Evolutionary conservation across 1,284 basidiomycete genomes (phyloP).

Genomic region (Puccinia brachypodii): DNA sequence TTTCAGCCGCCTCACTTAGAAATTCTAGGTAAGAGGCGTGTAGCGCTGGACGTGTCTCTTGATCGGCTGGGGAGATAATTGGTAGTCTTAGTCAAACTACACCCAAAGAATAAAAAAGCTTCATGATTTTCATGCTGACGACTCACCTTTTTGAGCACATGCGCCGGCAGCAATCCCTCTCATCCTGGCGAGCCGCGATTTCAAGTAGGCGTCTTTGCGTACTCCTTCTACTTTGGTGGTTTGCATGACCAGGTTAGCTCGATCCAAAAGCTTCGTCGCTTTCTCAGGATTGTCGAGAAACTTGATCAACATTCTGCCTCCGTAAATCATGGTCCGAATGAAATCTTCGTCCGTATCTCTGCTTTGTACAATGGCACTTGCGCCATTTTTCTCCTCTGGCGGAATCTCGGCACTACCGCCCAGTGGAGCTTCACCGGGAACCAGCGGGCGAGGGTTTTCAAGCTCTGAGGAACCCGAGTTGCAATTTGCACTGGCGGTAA

Average conservation of each 20-base stretch:
- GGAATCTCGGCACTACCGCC: not conserved
- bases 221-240: slow-evolving; percentile 22
- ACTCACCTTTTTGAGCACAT: slow-evolving; percentile 62
- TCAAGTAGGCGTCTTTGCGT: slow-evolving; percentile 35
- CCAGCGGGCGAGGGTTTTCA: slow-evolving; percentile 57
- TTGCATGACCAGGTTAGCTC: slow-evolving; percentile 25
- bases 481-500: slow-evolving; percentile 53
- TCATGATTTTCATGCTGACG: not conserved
- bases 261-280: slow-evolving; percentile 47
- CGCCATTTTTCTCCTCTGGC: not conserved
- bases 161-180: slow-evolving; percentile 56
- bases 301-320: slow-evolving; percentile 70
- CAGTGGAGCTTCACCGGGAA: slow-evolving; percentile 54
- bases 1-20: slow-evolving; percentile 64
- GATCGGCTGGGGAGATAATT: slow-evolving; percentile 60
- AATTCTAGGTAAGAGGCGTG: slow-evolving; percentile 66
- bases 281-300: slow-evolving; percentile 57
- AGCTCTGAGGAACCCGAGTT: slow-evolving; percentile 52
- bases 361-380: slow-evolving; percentile 19
- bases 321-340: slow-evolving; percentile 71
- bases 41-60: slow-evolving; percentile 64
- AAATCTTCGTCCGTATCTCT: slow-evolving; percentile 59
- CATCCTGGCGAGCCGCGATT: slow-evolving; percentile 55
- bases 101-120: not conserved
- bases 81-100: not conserved